phyloP scores from a whole-genome alignment of 1,284 basidiomycete genomes.

The Cryptococcus wingfieldii region DNA sequence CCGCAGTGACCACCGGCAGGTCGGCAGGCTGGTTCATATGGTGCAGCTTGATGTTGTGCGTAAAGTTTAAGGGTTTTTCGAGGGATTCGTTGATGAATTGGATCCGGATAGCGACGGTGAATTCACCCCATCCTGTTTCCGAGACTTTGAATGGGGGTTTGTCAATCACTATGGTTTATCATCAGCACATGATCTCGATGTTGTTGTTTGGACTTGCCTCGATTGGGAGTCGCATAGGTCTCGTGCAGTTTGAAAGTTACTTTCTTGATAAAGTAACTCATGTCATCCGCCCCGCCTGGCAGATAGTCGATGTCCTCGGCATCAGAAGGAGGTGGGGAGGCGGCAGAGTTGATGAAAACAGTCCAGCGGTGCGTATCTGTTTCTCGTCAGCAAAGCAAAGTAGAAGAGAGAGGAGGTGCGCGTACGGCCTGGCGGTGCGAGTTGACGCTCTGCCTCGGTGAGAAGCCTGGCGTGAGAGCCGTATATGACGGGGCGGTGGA shows the following conservation, averaged over 20 bases:
- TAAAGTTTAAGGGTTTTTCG: conserved; percentile 82
- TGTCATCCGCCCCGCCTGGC: conserved; percentile 75
- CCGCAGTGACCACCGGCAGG: conserved; percentile 51
- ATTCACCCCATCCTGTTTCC: conserved; percentile 99
- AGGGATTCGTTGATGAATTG: conserved; percentile 86
- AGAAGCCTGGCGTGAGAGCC: conserved; percentile 89
- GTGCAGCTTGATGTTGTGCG: conserved; percentile 94
- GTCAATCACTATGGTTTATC: conserved; percentile 65
- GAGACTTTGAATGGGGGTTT: conserved; percentile 90
- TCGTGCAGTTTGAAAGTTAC: conserved; percentile 98
- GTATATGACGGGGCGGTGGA: conserved; percentile 88
- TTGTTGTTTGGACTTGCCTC: conserved; percentile 59
- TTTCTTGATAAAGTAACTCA: conserved; percentile 84
- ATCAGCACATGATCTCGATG: background rate
- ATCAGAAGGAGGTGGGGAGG: conserved; percentile 54
- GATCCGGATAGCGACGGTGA: conserved; percentile 90
- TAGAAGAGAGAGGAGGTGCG: conserved; percentile 12
- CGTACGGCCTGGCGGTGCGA: conserved; percentile 42
- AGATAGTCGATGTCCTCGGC: conserved; percentile 48
- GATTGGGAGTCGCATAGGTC: conserved; percentile 83
- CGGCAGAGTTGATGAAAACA: conserved; percentile 72
- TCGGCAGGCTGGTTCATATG: conserved; percentile 65
- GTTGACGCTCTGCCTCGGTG: conserved; percentile 60
- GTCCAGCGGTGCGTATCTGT: conserved; percentile 96
- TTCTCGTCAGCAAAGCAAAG: conserved; percentile 51